Conservation (phyloP, 2,329 filamentous ascomycete genomes). For the Aspergillus terreus region DNA sequence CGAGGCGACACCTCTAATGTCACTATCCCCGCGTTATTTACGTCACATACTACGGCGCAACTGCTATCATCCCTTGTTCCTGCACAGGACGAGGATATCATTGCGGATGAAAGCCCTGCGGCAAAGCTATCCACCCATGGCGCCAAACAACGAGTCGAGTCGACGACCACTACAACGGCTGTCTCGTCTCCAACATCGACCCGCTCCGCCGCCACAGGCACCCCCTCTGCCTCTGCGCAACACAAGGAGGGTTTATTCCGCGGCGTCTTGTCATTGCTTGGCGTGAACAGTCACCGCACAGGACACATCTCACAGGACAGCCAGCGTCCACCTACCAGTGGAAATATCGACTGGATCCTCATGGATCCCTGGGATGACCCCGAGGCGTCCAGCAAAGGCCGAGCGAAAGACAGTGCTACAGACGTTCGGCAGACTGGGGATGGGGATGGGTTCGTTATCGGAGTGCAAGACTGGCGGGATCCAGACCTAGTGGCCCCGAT, state of each 20-base stretch:
- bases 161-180: slow-evolving; percentile 26
- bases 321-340: slow-evolving; percentile 67
- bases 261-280: slow-evolving; percentile 43
- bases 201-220: slow-evolving; percentile 16
- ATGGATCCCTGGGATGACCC: slow-evolving; percentile 63
- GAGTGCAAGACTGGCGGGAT: slow-evolving; percentile 84
- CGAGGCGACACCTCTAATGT: slow-evolving; percentile 92
- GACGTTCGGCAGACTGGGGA: slow-evolving; percentile 28
- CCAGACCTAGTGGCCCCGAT: slow-evolving; percentile 61
- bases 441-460: slow-evolving; percentile 70
- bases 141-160: slow-evolving; percentile 17
- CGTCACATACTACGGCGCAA: slow-evolving; percentile 89
- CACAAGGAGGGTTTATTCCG: slow-evolving; percentile 37
- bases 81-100: slow-evolving; percentile 60
- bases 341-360: slow-evolving; percentile 69
- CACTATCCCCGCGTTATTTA: slow-evolving; percentile 91
- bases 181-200: slow-evolving; percentile 32
- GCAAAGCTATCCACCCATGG: slow-evolving; percentile 22
- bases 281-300: slow-evolving; percentile 31
- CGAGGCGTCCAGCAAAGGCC: slow-evolving; percentile 27
- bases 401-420: slow-evolving; percentile 13
- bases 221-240: slow-evolving; percentile 14
- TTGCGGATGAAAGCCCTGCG: slow-evolving; percentile 56
- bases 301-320: slow-evolving; percentile 45
- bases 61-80: slow-evolving; percentile 84